Conservation (phyloP, 441 rosid genomes). For the Brassica balearica region DNA sequence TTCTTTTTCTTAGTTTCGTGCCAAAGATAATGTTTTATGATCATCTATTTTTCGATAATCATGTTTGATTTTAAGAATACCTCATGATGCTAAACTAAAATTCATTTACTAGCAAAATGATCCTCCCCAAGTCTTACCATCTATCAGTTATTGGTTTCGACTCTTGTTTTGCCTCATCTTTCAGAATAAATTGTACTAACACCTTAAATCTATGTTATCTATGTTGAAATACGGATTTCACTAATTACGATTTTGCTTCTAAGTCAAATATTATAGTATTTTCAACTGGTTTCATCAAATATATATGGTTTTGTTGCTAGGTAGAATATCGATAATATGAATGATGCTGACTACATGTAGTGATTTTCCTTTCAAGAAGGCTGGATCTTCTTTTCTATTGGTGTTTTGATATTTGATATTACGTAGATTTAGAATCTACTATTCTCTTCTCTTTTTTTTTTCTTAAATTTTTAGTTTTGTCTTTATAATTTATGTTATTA, state of each 20-base stretch:
- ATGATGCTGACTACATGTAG: background rate
- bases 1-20: constrained; percentile 27
- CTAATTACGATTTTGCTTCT: no score
- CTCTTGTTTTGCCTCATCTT: no score
- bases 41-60: constrained; percentile 9
- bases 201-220: background rate
- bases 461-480: background rate
- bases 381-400: background rate
- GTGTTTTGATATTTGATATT: background rate
- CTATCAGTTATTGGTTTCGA: background rate
- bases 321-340: background rate
- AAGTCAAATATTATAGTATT: no score
- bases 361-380: background rate
- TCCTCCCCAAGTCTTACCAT: background rate
- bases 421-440: background rate
- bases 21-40: constrained; percentile 9
- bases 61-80: constrained; percentile 15
- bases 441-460: background rate
- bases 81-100: constrained; percentile 8
- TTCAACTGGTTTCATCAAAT: background rate
- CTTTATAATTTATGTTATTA: background rate
- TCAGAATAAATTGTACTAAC: background rate
- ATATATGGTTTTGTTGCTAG: background rate
- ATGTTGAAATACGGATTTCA: background rate
- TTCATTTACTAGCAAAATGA: background rate